phyloP scores from a whole-genome alignment of 129 eudicot species.

The Chrysanthemum makinoi region DNA sequence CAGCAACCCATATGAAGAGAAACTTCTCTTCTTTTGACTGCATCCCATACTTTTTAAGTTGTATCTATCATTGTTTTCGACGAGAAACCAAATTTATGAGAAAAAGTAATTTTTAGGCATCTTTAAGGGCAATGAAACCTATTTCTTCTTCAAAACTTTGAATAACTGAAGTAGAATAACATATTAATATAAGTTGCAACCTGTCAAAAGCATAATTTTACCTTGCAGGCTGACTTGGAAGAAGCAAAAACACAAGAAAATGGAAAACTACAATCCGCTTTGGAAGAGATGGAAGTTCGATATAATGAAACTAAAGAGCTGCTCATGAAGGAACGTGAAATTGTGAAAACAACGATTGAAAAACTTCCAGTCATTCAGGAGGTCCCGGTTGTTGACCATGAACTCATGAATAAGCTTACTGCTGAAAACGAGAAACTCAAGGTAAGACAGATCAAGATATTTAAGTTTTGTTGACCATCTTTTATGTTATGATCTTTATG shows the following conservation, averaged over 20 bases:
- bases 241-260: constrained; percentile 68
- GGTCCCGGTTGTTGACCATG: constrained; percentile 62
- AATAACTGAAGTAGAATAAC: too few relatives aligned
- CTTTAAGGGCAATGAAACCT: too few relatives aligned
- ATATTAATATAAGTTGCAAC: too few relatives aligned
- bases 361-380: constrained; percentile 54
- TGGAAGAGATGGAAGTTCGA: constrained; percentile 54
- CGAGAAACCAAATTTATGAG: too few relatives aligned
- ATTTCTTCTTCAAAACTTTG: too few relatives aligned
- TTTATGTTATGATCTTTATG: background rate
- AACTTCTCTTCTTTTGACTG: too few relatives aligned
- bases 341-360: constrained; percentile 45
- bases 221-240: constrained; percentile 56
- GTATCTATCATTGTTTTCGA: too few relatives aligned
- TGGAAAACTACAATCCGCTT: constrained; percentile 55
- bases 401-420: constrained; percentile 52
- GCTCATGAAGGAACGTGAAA: constrained; percentile 58
- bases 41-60: too few relatives aligned
- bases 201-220: too few relatives aligned
- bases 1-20: too few relatives aligned
- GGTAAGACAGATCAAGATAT: constrained; percentile 35
- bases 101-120: too few relatives aligned
- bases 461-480: background rate
- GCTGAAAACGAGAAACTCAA: constrained; percentile 64
- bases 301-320: constrained; percentile 53